Percentiles rank a stretch among this genome's conserved stretches.
phyloP scores from a whole-genome alignment of 139 green algal species.

The Asterochloris erici region DNA sequence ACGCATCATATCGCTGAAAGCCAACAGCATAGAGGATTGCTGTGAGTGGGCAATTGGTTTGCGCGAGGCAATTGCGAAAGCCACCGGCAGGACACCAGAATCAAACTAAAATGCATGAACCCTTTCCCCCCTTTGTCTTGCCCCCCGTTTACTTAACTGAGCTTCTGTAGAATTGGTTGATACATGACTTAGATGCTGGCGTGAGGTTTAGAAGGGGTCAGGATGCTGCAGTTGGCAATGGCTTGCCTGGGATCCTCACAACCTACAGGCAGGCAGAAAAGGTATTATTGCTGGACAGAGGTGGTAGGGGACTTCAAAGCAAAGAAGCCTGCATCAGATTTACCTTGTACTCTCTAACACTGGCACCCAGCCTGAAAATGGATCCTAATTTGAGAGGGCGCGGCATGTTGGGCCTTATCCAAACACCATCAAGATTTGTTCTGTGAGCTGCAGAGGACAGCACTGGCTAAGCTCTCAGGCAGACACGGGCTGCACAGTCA shows the following conservation, averaged over 20 bases:
- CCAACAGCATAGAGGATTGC: slow-evolving; percentile 48
- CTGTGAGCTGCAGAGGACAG: slow-evolving; percentile 50
- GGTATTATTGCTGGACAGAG: too few relatives aligned
- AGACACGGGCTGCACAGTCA: background rate
- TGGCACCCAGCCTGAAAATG: slow-evolving; percentile 53
- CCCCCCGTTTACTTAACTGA: too few relatives aligned
- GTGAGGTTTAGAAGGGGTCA: too few relatives aligned
- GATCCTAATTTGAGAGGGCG: slow-evolving; percentile 41
- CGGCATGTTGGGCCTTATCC: slow-evolving; percentile 57
- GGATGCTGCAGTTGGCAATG: too few relatives aligned
- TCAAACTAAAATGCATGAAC: too few relatives aligned
- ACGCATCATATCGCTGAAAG: slow-evolving; percentile 22
- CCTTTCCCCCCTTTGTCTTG: too few relatives aligned
- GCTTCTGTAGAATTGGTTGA: too few relatives aligned
- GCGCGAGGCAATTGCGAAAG: slow-evolving; percentile 49
- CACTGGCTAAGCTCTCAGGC: background rate
- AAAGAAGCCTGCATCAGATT: background rate
- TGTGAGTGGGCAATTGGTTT: slow-evolving; percentile 65
- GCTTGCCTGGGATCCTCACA: too few relatives aligned
- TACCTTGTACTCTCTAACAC: slow-evolving; percentile 48
- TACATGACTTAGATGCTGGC: too few relatives aligned
- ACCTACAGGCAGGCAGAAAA: too few relatives aligned
- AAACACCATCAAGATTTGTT: slow-evolving; percentile 71
- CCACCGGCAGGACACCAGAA: background rate
- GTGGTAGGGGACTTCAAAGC: background rate